These are phyloP conservation scores for Globisporangium lucens DNA, from an alignment of 352 stramenopile genomes.

Conservation along the genomic window DNA sequence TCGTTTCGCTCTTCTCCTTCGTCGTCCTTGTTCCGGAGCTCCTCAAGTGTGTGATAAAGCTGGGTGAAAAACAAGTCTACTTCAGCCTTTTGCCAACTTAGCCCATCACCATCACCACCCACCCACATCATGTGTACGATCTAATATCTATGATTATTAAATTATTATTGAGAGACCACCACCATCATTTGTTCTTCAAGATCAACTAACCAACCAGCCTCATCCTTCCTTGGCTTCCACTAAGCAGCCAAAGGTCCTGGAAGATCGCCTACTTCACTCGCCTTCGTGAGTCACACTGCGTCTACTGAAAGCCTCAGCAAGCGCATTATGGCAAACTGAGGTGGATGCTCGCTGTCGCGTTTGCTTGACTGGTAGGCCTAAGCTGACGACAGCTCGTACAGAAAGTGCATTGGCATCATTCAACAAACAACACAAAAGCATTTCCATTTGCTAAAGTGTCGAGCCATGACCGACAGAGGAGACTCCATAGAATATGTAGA, in stretches of 20 bases:
- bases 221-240: background rate
- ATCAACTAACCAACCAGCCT: background rate
- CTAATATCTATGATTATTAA: slow-evolving; percentile 7
- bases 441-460: too few relatives aligned
- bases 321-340: too few relatives aligned
- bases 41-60: slow-evolving; percentile 14
- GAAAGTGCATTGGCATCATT: too few relatives aligned
- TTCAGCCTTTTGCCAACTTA: slow-evolving; percentile 12
- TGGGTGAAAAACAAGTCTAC: slow-evolving; percentile 15
- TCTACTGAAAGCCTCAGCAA: background rate
- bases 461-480: too few relatives aligned
- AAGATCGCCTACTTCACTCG: too few relatives aligned
- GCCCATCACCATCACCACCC: background rate
- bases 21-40: background rate
- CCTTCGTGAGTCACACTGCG: background rate
- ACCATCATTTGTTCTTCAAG: background rate
- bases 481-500: too few relatives aligned
- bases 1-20: background rate
- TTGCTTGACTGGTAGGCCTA: too few relatives aligned
- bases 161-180: background rate
- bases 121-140: background rate
- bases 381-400: too few relatives aligned
- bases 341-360: too few relatives aligned
- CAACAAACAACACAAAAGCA: too few relatives aligned
- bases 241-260: background rate